Conservation (phyloP, 805 yeast genomes). For the Millerago galiae region DNA sequence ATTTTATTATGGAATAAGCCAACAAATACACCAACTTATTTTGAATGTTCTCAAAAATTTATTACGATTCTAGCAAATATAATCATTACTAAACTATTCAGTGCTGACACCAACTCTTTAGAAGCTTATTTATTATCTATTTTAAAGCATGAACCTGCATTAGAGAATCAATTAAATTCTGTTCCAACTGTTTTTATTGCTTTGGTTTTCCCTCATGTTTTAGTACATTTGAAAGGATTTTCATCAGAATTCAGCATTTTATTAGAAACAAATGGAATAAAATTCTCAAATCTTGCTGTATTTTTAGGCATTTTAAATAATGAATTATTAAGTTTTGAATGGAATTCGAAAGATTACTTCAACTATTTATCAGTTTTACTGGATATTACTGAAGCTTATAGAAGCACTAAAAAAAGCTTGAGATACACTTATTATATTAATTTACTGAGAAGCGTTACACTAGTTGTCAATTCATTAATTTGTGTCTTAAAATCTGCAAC, state of each 20-base stretch:
- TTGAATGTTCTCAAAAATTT: slow-evolving; percentile 26
- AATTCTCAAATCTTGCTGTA: slow-evolving; percentile 16
- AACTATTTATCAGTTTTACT: slow-evolving; percentile 20
- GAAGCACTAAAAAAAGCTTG: slow-evolving; percentile 11
- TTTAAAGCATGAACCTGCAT: slow-evolving; percentile 6
- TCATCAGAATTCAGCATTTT: slow-evolving; percentile 21
- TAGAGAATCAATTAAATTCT: slow-evolving; percentile 9
- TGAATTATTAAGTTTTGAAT: slow-evolving; percentile 19
- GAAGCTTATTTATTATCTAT: slow-evolving; percentile 17
- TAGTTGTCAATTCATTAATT: slow-evolving; percentile 13
- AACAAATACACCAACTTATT: slow-evolving; percentile 26
- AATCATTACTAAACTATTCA: slow-evolving; percentile 28
- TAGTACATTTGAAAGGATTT: slow-evolving; percentile 25
- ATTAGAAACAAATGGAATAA: slow-evolving; percentile 14
- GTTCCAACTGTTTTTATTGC: slow-evolving; percentile 16
- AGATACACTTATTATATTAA: slow-evolving; percentile 15
- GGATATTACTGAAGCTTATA: slow-evolving; percentile 18
- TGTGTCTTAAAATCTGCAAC: slow-evolving; percentile 16
- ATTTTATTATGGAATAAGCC: slow-evolving; percentile 26
- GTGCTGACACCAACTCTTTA: slow-evolving; percentile 14
- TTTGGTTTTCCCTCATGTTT: slow-evolving; percentile 24
- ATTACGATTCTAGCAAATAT: slow-evolving; percentile 29
- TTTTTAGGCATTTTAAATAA: slow-evolving; percentile 15
- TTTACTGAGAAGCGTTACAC: slow-evolving; percentile 12
- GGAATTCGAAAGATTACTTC: slow-evolving; percentile 23